Conservation (phyloP, 768 basidiomycete genomes). For the Favolaschia claudopus region DNA sequence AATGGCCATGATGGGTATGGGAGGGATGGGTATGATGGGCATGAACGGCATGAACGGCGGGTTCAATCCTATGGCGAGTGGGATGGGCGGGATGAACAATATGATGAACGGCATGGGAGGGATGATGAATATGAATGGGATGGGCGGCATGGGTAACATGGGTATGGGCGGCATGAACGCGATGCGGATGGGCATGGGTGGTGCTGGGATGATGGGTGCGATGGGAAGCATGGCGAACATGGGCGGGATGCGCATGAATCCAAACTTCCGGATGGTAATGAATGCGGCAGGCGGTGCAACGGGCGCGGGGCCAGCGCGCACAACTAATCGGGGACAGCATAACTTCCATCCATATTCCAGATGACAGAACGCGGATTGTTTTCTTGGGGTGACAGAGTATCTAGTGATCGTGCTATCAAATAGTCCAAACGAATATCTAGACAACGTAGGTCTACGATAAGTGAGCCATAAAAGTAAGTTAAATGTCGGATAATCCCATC, state of each 20-base stretch:
- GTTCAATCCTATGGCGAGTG: constrained; percentile 39
- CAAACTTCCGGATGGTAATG: constrained; percentile 46
- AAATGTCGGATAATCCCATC: no score
- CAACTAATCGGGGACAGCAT: constrained; percentile 61
- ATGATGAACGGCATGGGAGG: constrained; percentile 39
- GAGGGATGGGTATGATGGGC: constrained; percentile 35
- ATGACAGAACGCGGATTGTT: constrained; percentile 32
- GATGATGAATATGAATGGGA: constrained; percentile 29
- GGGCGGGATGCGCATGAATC: constrained; percentile 35
- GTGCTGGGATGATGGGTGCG: constrained; percentile 31
- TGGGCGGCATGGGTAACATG: constrained; percentile 35
- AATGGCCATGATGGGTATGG: constrained; percentile 61
- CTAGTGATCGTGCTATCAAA: no score
- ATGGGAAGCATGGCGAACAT: constrained; percentile 32
- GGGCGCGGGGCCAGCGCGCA: constrained; percentile 57
- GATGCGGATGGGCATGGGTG: constrained; percentile 47
- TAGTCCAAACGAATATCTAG: no score
- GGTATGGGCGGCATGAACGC: constrained; percentile 47
- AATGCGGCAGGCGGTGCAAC: constrained; percentile 42
- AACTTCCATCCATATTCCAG: constrained; percentile 73
- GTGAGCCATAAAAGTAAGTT: no score
- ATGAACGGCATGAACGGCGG: constrained; percentile 40
- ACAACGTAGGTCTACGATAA: no score
- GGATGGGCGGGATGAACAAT: constrained; percentile 40
- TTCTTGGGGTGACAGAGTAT: no score